phyloP scores from a whole-genome alignment of 495 filamentous ascomycete genomes.

The Hapsidospora chrysogenum region DNA sequence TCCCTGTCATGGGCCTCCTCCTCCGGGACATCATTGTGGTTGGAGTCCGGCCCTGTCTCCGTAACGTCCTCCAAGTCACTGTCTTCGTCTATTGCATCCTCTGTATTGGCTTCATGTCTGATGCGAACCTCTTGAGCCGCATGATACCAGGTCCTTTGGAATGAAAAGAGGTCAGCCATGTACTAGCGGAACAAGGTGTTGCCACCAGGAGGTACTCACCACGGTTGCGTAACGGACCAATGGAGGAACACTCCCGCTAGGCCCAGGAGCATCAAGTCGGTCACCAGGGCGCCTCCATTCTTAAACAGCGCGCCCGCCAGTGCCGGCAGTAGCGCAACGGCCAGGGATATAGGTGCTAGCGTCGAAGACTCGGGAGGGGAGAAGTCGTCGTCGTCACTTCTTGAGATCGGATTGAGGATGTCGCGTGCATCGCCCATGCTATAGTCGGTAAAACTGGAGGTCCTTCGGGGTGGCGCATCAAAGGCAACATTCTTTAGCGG shows the following conservation, averaged over 20 bases:
- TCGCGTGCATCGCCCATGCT: constrained; percentile 49
- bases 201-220: constrained; percentile 32
- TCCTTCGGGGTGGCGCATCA: constrained; percentile 35
- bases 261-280: constrained; percentile 65
- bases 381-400: constrained; percentile 4
- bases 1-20: constrained; percentile 11
- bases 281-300: constrained; percentile 66
- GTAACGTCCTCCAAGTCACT: constrained; percentile 21
- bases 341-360: constrained; percentile 65
- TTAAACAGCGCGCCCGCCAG: constrained; percentile 70
- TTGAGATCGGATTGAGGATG: constrained; percentile 47
- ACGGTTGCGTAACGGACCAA: constrained; percentile 83
- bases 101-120: constrained; percentile 24
- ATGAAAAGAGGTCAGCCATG: neutral
- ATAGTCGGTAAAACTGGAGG: constrained; percentile 60
- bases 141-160: constrained; percentile 74
- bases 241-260: constrained; percentile 78
- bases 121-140: constrained; percentile 49
- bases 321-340: constrained; percentile 70
- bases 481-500: too few relatives aligned
- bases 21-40: constrained; percentile 24
- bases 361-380: constrained; percentile 10
- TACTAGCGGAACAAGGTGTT: neutral
- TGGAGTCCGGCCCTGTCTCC: too few relatives aligned
- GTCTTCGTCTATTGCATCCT: constrained; percentile 30